Evolutionary conservation across 2,329 filamentous ascomycete genomes (phyloP).

Genomic region (Endoconidiophora polonica): DNA sequence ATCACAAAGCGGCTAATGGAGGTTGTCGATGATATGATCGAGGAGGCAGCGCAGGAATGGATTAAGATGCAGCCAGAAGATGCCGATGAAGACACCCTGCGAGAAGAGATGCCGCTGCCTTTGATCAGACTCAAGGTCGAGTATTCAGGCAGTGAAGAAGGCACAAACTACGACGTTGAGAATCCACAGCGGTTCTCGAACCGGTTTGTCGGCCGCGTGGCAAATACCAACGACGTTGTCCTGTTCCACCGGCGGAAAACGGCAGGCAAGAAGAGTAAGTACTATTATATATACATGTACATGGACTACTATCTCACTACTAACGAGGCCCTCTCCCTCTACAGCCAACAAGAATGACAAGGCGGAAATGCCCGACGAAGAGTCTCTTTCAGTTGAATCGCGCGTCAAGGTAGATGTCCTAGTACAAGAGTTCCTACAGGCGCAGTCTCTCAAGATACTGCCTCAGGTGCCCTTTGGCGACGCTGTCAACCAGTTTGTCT

Average conservation of each 20-base stretch:
- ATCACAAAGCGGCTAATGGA: slow-evolving; percentile 61
- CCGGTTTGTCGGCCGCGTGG: slow-evolving; percentile 74
- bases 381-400: slow-evolving; percentile 29
- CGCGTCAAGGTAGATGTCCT: slow-evolving; percentile 70
- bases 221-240: slow-evolving; percentile 85
- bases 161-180: slow-evolving; percentile 65
- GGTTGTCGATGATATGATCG: slow-evolving; percentile 74
- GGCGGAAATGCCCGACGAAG: slow-evolving; percentile 46
- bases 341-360: slow-evolving; percentile 28
- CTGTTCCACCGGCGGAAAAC: slow-evolving; percentile 84
- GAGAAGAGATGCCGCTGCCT: slow-evolving; percentile 47
- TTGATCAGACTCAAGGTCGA: slow-evolving; percentile 84
- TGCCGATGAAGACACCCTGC: slow-evolving; percentile 18
- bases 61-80: slow-evolving; percentile 53
- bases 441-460: slow-evolving; percentile 80
- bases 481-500: slow-evolving; percentile 80
- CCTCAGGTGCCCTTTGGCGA: slow-evolving; percentile 87
- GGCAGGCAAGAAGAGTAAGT: slow-evolving; percentile 19
- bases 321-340: background rate
- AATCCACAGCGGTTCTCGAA: slow-evolving; percentile 95
- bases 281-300: background rate
- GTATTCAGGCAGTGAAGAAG: slow-evolving; percentile 68
- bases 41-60: slow-evolving; percentile 71
- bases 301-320: background rate
- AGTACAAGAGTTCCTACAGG: slow-evolving; percentile 71